These are phyloP conservation scores for Malbranchea zuffiana DNA, from an alignment of 2,329 filamentous ascomycete species.

Conservation along the genomic window DNA sequence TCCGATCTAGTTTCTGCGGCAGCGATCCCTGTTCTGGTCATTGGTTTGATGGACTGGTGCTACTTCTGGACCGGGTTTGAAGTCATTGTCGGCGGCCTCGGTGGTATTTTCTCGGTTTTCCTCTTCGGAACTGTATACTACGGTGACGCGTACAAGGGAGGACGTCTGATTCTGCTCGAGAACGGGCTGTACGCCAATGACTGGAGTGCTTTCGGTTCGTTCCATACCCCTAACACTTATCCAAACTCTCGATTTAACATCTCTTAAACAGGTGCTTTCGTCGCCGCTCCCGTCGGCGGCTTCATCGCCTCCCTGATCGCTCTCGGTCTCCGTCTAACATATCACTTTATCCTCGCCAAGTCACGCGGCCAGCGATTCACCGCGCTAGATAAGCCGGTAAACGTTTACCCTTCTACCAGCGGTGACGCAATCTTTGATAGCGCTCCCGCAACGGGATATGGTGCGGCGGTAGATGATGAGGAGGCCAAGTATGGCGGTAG, in stretches of 20 bases:
- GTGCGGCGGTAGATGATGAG: slow-evolving; percentile 7
- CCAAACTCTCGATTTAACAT: neutral
- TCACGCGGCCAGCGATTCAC: slow-evolving; percentile 52
- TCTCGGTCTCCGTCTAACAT: slow-evolving; percentile 47
- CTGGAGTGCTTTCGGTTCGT: slow-evolving; percentile 63
- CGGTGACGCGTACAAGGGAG: slow-evolving; percentile 52
- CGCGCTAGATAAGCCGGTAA: slow-evolving; percentile 49
- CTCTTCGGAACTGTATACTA: slow-evolving; percentile 73
- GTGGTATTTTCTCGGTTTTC: slow-evolving; percentile 69
- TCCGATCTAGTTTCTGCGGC: slow-evolving; percentile 57
- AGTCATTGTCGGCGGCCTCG: slow-evolving; percentile 65
- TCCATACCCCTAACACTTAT: neutral
- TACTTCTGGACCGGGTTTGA: slow-evolving; percentile 75
- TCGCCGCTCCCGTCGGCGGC: slow-evolving; percentile 66
- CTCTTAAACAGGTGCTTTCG: slow-evolving; percentile 49
- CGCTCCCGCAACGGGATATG: no score
- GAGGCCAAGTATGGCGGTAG: slow-evolving; percentile 3
- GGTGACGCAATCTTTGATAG: no score
- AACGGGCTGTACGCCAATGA: slow-evolving; percentile 64
- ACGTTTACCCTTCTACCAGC: neutral
- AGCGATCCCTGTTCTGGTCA: slow-evolving; percentile 60
- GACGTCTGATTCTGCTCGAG: slow-evolving; percentile 58
- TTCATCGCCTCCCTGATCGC: slow-evolving; percentile 59
- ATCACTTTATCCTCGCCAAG: slow-evolving; percentile 50
- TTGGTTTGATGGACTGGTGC: slow-evolving; percentile 55